Evolutionary conservation across 345 rosid genomes (phyloP).

Genomic region (Citrus reticulata): DNA sequence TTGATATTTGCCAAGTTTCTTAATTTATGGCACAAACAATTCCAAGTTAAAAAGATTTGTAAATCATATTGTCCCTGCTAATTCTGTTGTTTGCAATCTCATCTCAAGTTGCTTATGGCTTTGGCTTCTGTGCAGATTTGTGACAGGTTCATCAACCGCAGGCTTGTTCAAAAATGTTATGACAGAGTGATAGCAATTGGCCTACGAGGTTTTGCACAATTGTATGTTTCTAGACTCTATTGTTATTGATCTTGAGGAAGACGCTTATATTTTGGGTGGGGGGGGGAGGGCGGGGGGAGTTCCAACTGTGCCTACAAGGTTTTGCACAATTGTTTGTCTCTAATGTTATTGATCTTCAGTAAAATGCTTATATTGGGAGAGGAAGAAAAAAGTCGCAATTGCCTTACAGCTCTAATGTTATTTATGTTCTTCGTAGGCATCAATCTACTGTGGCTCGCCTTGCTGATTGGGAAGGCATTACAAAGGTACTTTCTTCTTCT

Average conservation of each 20-base stretch:
- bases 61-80: not conserved
- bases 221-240: conserved; percentile 20
- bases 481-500: conserved; percentile 7
- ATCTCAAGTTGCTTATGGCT: not conserved
- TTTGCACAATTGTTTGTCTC: not conserved
- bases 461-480: conserved; percentile 23
- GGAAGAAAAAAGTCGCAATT: not conserved
- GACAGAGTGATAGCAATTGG: conserved; percentile 25
- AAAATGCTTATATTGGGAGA: not conserved
- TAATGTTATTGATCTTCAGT: not conserved
- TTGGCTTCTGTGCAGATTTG: conserved; percentile 28
- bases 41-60: not conserved
- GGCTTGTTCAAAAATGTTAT: conserved; percentile 27
- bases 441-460: conserved; percentile 27
- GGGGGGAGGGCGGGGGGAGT: accelerated
- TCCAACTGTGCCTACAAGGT: not conserved
- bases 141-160: conserved; percentile 40
- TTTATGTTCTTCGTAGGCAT: conserved; percentile 24
- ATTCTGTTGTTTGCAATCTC: not conserved
- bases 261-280: too few relatives aligned
- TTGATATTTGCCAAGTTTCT: not conserved
- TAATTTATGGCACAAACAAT: not conserved
- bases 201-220: conserved; percentile 33
- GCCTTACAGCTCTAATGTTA: not conserved
- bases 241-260: too few relatives aligned